Base-by-base conservation (phyloP, 345 rosid genomes). In the Lumnitzera racemosa region DNA sequence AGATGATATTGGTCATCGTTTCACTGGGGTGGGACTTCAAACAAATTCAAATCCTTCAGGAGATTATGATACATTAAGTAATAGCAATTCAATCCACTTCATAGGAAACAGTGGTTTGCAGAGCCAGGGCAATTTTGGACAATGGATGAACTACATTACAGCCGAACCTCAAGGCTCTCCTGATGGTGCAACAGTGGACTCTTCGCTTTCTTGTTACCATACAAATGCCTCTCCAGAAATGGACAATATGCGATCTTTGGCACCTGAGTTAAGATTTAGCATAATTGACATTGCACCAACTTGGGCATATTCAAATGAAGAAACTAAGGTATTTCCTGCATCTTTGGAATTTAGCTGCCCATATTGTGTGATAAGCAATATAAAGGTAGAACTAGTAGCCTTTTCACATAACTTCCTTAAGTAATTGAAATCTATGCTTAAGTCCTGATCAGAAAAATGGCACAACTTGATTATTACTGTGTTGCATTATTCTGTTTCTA, bases 51-150 rank as follows among this genome's bases (percentile, higher is more conserved):
- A 67, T 66, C 65, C 53, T 24, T 81, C 58, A 66, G 65, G 67
- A 59, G 79, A 76, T 64, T 58, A 74, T 66, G 56, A 11, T 55
- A 55, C 65, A 29, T 61, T 61, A 20, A 72, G 68, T 23, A 51
- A 63, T 61, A 71, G 73, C 75, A 82, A 77, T 64, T 56, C 84
- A 5, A 49, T 70, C 70, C 81, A 78, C 68, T 64, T 65, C 72
- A 68, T 74, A 71, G 74, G 65, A 23, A 64, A 80, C 71, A 81
- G 71, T 49, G 81, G 84, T 75, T 70, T 82, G 65, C 85, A 80
- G 67, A 88, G 80, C 72, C 90, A 85, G 72, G 99, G 84, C 67
- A 94, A 89, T 79, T 84, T 88, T 72, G 89, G 96, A 64, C 79
- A 68, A 73, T 94, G 97, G 99, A 79, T 90, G 70, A 73, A 80